A percentile compares a stretch with the other conserved stretches of the same genome.
Evolutionary conservation across 768 basidiomycete species (phyloP).

Genomic region (Leccinum rimulosum): DNA sequence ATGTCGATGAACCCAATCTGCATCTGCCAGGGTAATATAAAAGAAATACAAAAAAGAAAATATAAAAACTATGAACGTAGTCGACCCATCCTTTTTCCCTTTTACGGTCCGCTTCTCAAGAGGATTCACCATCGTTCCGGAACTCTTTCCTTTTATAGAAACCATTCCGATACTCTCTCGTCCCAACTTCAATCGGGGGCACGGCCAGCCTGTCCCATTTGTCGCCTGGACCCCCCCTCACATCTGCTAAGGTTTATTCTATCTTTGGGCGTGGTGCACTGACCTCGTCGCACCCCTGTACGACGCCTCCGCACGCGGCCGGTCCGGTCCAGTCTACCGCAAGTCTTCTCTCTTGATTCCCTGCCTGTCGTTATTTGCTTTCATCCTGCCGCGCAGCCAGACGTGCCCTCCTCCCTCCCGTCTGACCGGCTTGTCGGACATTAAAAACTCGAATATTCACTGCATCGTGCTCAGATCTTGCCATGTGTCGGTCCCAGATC

Average conservation of each 20-base stretch:
- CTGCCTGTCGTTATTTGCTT: not conserved
- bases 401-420: not conserved
- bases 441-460: conserved; percentile 18
- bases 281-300: not conserved
- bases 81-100: conserved; percentile 12
- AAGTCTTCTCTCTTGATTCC: conserved; percentile 10
- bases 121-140: conserved; percentile 17
- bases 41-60: not conserved
- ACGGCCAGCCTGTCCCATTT: conserved; percentile 1
- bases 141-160: conserved; percentile 3
- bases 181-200: conserved; percentile 1
- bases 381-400: not conserved
- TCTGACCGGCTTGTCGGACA: conserved; percentile 19
- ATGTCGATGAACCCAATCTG: conserved; percentile 25
- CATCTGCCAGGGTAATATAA: not conserved
- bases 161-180: not conserved
- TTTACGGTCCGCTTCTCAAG: conserved; percentile 19
- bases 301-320: not conserved
- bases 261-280: conserved; percentile 2
- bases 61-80: not conserved
- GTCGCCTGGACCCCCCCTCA: conserved; percentile 1
- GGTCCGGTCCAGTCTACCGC: not conserved
- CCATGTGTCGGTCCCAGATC: conserved; percentile 17
- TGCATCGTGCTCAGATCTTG: conserved; percentile 16
- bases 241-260: not conserved